Percentiles rank a stretch among this genome's conserved stretches.
Evolutionary conservation across 129 eudicot genomes (phyloP).

Genomic region (Saposhnikovia divaricata): DNA sequence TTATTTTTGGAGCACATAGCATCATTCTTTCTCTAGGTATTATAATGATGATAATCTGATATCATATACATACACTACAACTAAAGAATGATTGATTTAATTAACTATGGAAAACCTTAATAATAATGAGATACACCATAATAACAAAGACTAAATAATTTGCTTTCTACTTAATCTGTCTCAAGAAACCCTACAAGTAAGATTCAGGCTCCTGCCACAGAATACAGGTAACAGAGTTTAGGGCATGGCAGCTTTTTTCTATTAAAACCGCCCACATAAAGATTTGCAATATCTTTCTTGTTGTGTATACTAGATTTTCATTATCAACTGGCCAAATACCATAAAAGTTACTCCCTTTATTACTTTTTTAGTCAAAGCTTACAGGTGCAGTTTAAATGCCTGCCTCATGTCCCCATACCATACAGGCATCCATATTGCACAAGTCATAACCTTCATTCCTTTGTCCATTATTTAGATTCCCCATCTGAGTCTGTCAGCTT

Average conservation of each 20-base stretch:
- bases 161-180: background rate
- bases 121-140: background rate
- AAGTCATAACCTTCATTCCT: constrained; percentile 1
- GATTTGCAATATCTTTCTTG: constrained; percentile 3
- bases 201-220: background rate
- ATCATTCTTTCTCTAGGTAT: background rate
- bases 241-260: background rate
- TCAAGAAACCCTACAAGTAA: background rate
- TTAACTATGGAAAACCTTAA: background rate
- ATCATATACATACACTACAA: background rate
- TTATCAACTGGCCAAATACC: background rate
- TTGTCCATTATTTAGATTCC: background rate
- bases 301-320: background rate
- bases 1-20: too few species aligned
- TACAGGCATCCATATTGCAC: background rate
- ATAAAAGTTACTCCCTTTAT: background rate
- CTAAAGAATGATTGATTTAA: background rate
- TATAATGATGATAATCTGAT: background rate
- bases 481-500: background rate
- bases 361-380: constrained; percentile 4
- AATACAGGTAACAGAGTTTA: background rate
- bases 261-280: background rate
- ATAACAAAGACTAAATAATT: background rate
- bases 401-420: constrained; percentile 1
- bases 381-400: background rate